phyloP scores from a whole-genome alignment of 164 flowering plant species.

The Sedum album region DNA sequence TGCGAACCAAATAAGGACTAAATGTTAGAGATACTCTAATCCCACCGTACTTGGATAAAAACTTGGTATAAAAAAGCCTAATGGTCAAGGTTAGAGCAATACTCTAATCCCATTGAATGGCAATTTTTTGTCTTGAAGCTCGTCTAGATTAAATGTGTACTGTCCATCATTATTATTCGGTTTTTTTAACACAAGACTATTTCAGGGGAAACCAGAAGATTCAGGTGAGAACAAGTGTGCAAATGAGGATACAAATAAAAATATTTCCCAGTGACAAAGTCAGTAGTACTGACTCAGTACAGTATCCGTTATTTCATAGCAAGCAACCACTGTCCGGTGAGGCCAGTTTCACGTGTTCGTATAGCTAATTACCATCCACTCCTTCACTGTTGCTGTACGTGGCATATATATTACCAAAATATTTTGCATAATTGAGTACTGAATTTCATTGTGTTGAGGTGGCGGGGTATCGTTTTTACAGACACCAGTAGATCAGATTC shows the following conservation, averaged over 20 bases:
- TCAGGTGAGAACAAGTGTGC: slow-evolving; percentile 16
- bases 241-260: neutral
- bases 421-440: too few species aligned
- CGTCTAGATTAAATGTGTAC: neutral
- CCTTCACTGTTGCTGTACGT: too few species aligned
- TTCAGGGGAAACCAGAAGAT: slow-evolving; percentile 32
- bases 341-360: neutral
- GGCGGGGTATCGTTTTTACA: too few species aligned
- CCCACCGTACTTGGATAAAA: neutral
- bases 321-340: neutral
- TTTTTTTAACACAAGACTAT: neutral
- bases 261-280: neutral
- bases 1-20: too few species aligned
- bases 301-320: neutral
- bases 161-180: neutral
- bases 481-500: too few species aligned
- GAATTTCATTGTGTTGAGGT: too few species aligned
- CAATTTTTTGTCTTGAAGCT: neutral
- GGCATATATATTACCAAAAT: too few species aligned
- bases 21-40: too few species aligned
- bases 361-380: too few species aligned
- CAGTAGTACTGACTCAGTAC: too few species aligned
- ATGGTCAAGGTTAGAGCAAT: too few species aligned
- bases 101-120: neutral
- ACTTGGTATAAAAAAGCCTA: neutral